phyloP scores from a whole-genome alignment of 1,139 yeast genomes.

The Torulaspora pretoriensis region DNA sequence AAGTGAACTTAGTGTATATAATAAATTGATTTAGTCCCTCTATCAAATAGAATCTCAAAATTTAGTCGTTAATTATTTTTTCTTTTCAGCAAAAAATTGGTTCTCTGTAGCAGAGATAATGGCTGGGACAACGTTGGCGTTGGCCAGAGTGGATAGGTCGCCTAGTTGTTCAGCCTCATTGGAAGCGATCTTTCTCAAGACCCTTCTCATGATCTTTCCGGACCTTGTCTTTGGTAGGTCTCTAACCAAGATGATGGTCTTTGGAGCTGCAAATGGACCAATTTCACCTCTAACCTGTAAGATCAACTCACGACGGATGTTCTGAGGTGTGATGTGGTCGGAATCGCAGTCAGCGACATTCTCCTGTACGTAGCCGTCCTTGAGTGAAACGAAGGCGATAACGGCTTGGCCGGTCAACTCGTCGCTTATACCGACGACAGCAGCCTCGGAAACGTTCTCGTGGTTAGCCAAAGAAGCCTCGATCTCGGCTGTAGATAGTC shows the following conservation, averaged over 20 bases:
- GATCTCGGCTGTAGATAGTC: slow-evolving; percentile 94
- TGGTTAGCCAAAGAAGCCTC: slow-evolving; percentile 88
- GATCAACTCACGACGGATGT: slow-evolving; percentile 70
- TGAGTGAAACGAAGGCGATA: slow-evolving; percentile 86
- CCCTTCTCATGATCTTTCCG: slow-evolving; percentile 98
- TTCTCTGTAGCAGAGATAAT: slow-evolving; percentile 49
- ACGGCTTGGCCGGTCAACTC: slow-evolving; percentile 98
- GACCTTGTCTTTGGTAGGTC: slow-evolving; percentile 98
- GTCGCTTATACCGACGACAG: slow-evolving; percentile 91
- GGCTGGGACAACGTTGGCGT: slow-evolving; percentile 79
- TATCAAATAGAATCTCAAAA: slow-evolving; percentile 1
- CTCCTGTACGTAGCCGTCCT: slow-evolving; percentile 46
- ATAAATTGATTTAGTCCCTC: not conserved
- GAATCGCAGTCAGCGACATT: slow-evolving; percentile 44
- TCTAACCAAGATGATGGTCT: slow-evolving; percentile 75
- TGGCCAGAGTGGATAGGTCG: slow-evolving; percentile 84
- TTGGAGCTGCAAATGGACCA: slow-evolving; percentile 99
- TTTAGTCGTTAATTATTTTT: slow-evolving; percentile 16
- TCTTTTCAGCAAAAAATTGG: slow-evolving; percentile 35
- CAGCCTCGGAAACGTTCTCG: slow-evolving; percentile 80
- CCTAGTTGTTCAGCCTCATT: slow-evolving; percentile 92
- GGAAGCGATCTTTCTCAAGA: slow-evolving; percentile 84
- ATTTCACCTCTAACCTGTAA: slow-evolving; percentile 88
- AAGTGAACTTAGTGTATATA: slow-evolving; percentile 1
- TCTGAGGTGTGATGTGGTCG: slow-evolving; percentile 44